These are phyloP conservation scores for Daedaleopsis nitida DNA, from an alignment of 768 basidiomycete genomes.

Conservation along the genomic window DNA sequence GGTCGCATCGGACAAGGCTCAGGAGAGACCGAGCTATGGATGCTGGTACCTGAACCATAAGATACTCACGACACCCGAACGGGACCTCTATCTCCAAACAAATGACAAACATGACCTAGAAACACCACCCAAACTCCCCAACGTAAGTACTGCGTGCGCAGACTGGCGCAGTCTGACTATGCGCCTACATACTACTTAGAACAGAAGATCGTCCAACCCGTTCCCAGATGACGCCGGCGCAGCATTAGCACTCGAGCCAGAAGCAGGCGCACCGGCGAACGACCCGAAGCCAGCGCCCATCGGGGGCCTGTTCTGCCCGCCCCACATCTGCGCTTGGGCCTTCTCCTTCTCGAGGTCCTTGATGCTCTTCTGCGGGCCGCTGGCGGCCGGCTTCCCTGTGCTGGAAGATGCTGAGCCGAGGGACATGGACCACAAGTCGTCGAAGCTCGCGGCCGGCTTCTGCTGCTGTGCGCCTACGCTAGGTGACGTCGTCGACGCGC, in stretches of 20 bases:
- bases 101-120: conserved; percentile 9
- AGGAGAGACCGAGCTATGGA: background rate
- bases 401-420: conserved; percentile 46
- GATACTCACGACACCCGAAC: background rate
- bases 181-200: conserved; percentile 26
- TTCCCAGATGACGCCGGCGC: conserved; percentile 24
- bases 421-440: conserved; percentile 87
- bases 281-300: conserved; percentile 31
- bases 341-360: conserved; percentile 91
- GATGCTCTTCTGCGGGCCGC: conserved; percentile 60
- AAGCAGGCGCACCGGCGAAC: conserved; percentile 25
- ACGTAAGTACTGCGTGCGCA: background rate
- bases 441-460: conserved; percentile 55
- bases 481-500: conserved; percentile 22
- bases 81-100: conserved; percentile 22
- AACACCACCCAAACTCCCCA: background rate
- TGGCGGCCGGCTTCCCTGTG: conserved; percentile 34
- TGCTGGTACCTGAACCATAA: conserved; percentile 7
- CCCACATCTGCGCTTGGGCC: conserved; percentile 81
- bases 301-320: conserved; percentile 34
- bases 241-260: conserved; percentile 19
- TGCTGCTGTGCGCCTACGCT: conserved; percentile 30
- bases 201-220: conserved; percentile 43
- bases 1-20: background rate
- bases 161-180: background rate